Conservation (phyloP, 805 yeast species). For the Barnettozyma sp. region DNA sequence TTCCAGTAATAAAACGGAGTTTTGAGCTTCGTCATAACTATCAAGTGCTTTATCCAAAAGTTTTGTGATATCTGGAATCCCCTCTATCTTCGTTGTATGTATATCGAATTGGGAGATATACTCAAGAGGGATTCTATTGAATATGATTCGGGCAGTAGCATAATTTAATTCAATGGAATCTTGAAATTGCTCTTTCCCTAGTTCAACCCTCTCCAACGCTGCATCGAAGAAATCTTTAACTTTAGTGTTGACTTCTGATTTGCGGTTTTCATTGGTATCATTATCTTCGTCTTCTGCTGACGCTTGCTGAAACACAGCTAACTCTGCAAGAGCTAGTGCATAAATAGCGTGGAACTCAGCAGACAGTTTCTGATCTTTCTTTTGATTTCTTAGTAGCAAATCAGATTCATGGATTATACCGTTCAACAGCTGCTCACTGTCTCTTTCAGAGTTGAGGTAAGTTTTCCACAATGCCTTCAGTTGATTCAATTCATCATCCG, state of each 20-base stretch:
- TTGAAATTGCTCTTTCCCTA: constrained; percentile 48
- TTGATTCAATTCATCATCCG: constrained; percentile 76
- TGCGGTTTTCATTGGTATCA: neutral
- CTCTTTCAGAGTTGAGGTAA: constrained; percentile 47
- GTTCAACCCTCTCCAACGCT: constrained; percentile 60
- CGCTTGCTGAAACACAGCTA: constrained; percentile 54
- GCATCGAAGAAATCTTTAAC: constrained; percentile 58
- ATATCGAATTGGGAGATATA: constrained; percentile 44
- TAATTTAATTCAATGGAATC: constrained; percentile 41
- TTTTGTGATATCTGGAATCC: constrained; percentile 29
- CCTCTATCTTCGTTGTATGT: constrained; percentile 29
- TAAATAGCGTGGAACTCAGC: constrained; percentile 66
- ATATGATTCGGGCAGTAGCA: constrained; percentile 47
- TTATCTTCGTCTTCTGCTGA: constrained; percentile 33
- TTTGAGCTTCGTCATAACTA: constrained; percentile 39
- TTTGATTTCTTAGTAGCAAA: constrained; percentile 47
- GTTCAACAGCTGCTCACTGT: constrained; percentile 59
- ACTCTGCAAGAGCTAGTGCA: constrained; percentile 61
- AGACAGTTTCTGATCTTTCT: constrained; percentile 28
- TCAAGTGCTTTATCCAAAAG: constrained; percentile 41
- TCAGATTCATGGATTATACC: constrained; percentile 94
- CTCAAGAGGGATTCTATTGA: constrained; percentile 55
- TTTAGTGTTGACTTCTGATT: constrained; percentile 9
- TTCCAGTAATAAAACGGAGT: constrained; percentile 18
- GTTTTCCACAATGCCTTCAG: constrained; percentile 66